Percentiles rank a stretch among this genome's conserved stretches.
Evolutionary conservation across 2,329 filamentous ascomycete genomes (phyloP).

Genomic region (Fusarium longipes): DNA sequence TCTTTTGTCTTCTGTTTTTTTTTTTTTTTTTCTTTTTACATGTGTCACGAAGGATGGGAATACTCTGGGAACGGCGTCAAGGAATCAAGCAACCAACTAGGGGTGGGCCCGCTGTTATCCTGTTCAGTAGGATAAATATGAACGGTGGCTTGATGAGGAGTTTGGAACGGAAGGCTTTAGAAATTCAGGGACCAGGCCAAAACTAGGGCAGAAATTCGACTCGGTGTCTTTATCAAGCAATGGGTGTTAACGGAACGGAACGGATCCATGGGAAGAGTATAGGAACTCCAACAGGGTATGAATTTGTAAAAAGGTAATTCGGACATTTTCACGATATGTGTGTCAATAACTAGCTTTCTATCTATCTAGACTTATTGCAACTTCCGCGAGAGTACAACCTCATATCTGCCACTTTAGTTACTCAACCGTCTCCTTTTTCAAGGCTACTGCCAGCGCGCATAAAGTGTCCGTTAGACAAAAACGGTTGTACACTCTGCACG

Average conservation of each 20-base stretch:
- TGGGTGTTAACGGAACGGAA: conserved; percentile 4
- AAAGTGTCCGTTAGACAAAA: neutral
- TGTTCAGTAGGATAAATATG: conserved; percentile 7
- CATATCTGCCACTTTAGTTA: neutral
- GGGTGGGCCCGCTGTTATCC: neutral
- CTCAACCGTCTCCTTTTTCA: neutral
- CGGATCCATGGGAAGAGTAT: neutral
- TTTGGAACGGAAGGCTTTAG: conserved; percentile 8
- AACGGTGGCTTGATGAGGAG: conserved; percentile 1
- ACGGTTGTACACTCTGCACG: neutral
- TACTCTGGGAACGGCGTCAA: conserved; percentile 37
- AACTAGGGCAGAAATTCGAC: conserved; percentile 34
- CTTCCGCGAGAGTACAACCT: neutral
- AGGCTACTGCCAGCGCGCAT: neutral
- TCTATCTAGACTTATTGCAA: neutral
- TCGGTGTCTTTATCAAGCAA: conserved; percentile 28
- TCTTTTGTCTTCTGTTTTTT: neutral
- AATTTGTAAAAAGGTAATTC: conserved; percentile 27
- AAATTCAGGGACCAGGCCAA: conserved; percentile 26
- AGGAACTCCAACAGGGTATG: neutral
- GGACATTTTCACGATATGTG: neutral
- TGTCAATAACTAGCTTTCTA: neutral
- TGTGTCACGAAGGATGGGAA: conserved; percentile 28
- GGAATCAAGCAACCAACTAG: conserved; percentile 7
- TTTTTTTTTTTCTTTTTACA: neutral